A percentile compares a stretch with the other conserved stretches of the same genome.
Evolutionary conservation across 805 yeast genomes (phyloP).

Genomic region (Candida xiaguanensis): DNA sequence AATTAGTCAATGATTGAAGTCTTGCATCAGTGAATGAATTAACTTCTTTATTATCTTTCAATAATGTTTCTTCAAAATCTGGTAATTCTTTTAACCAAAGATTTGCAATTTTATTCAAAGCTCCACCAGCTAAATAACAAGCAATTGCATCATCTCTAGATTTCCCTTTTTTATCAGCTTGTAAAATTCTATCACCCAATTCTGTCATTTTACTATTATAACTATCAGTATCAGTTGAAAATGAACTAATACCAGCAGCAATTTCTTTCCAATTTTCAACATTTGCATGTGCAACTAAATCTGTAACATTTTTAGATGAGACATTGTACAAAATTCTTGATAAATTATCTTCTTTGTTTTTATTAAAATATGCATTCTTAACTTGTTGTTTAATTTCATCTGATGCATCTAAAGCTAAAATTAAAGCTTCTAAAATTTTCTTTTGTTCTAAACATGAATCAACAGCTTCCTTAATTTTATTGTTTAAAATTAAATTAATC

Average conservation of each 20-base stretch:
- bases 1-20: slow-evolving; percentile 72
- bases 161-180: slow-evolving; percentile 16
- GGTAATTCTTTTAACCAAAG: slow-evolving; percentile 80
- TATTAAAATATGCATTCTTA: slow-evolving; percentile 64
- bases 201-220: slow-evolving; percentile 55
- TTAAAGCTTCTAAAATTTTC: slow-evolving; percentile 71
- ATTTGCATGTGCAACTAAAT: slow-evolving; percentile 74
- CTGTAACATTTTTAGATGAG: slow-evolving; percentile 53
- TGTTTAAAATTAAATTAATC: slow-evolving; percentile 47
- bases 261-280: slow-evolving; percentile 80
- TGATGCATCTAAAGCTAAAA: slow-evolving; percentile 69
- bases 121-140: slow-evolving; percentile 76
- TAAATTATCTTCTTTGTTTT: slow-evolving; percentile 50
- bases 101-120: slow-evolving; percentile 70
- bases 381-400: slow-evolving; percentile 62
- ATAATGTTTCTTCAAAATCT: slow-evolving; percentile 36
- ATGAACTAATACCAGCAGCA: slow-evolving; percentile 65
- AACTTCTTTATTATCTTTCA: slow-evolving; percentile 44
- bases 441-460: slow-evolving; percentile 60
- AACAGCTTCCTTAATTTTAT: slow-evolving; percentile 66
- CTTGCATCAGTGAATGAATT: slow-evolving; percentile 77
- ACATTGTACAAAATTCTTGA: slow-evolving; percentile 73
- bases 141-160: slow-evolving; percentile 71
- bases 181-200: slow-evolving; percentile 75
- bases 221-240: slow-evolving; percentile 41